Percentiles rank a stretch among this genome's conserved stretches.
Evolutionary conservation across 108 stramenopile genomes (phyloP).

Genomic region (Nitzschia palea): DNA sequence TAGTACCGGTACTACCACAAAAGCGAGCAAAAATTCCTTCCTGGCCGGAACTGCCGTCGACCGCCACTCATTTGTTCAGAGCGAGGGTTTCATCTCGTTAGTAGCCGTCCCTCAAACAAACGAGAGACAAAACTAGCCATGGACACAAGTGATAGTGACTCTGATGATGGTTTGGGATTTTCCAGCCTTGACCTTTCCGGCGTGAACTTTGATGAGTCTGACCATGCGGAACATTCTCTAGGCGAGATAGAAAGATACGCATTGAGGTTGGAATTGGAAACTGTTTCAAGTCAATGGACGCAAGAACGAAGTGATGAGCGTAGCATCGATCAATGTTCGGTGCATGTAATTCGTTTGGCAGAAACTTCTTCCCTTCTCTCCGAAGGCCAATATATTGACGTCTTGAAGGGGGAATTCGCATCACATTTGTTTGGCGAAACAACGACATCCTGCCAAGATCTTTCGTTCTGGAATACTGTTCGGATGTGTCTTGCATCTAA

Average conservation of each 20-base stretch:
- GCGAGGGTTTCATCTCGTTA: background rate
- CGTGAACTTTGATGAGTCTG: constrained; percentile 66
- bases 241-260: constrained; percentile 23
- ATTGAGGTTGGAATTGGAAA: constrained; percentile 24
- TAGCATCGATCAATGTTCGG: background rate
- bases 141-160: constrained; percentile 29
- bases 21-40: no score
- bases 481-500: constrained; percentile 33
- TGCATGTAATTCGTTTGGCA: background rate
- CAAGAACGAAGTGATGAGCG: constrained; percentile 3
- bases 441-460: constrained; percentile 3
- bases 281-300: constrained; percentile 21
- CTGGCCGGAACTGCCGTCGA: no score
- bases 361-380: constrained; percentile 33
- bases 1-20: no score
- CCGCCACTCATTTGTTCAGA: no score
- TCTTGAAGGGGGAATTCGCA: constrained; percentile 43
- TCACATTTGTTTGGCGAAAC: constrained; percentile 25
- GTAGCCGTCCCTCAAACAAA: background rate
- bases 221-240: background rate
- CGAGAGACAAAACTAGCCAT: constrained; percentile 1
- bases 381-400: constrained; percentile 53
- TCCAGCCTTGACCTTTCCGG: constrained; percentile 60
- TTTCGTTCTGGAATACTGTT: constrained; percentile 35
- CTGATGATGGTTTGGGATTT: constrained; percentile 58